A percentile compares a stretch with the other conserved stretches of the same genome.
Conservation (phyloP, 495 filamentous ascomycete genomes). For the Penicillium paradoxum region DNA sequence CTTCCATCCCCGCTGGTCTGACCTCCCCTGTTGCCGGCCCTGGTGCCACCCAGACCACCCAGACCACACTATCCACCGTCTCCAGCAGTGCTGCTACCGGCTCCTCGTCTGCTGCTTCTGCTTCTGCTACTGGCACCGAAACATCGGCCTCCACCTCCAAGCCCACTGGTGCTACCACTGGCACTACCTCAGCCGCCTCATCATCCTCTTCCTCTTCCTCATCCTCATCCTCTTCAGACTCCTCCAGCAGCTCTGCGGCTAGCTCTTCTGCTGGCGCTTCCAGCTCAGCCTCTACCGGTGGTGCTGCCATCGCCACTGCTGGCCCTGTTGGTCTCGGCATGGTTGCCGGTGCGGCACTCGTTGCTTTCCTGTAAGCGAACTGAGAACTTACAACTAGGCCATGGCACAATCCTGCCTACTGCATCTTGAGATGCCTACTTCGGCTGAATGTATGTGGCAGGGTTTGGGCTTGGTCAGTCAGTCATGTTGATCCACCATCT, state of each 20-base stretch:
- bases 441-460: not conserved
- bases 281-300: conserved; percentile 27
- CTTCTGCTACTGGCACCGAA: conserved; percentile 6
- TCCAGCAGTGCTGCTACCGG: conserved; percentile 16
- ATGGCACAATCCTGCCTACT: not conserved
- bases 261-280: conserved; percentile 24
- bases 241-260: conserved; percentile 17
- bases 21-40: conserved; percentile 21
- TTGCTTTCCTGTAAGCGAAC: conserved; percentile 42
- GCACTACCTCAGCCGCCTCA: conserved; percentile 6
- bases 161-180: conserved; percentile 3
- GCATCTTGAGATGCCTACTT: not conserved
- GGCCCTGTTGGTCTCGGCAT: conserved; percentile 35
- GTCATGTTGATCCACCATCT: not conserved
- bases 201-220: conserved; percentile 18
- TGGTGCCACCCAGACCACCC: conserved; percentile 10
- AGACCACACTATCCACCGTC: conserved; percentile 2
- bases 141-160: not conserved
- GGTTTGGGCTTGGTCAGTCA: not conserved
- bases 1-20: conserved; percentile 48
- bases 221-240: conserved; percentile 11
- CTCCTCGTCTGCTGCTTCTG: conserved; percentile 5
- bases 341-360: conserved; percentile 44
- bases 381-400: not conserved
- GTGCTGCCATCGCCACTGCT: conserved; percentile 34